Evolutionary conservation across 371 early-diverging fungal species (phyloP).

Genomic region (Actinomortierella wolfii): DNA sequence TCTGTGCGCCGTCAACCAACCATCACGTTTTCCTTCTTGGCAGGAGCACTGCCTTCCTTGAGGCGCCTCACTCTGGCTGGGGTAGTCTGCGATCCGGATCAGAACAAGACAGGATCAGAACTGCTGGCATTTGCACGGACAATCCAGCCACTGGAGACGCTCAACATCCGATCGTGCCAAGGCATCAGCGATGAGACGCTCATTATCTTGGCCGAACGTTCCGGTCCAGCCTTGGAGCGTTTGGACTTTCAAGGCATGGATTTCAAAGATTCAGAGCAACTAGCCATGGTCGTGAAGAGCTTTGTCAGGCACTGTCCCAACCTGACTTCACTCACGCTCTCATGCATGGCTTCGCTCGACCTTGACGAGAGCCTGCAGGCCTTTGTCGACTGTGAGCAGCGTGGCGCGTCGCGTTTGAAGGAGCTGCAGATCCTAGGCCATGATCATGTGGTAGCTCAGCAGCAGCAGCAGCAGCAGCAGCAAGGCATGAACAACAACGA

Average conservation of each 20-base stretch:
- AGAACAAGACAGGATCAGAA: constrained; percentile 42
- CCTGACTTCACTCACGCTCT: constrained; percentile 31
- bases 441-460: constrained; percentile 10
- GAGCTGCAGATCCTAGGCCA: constrained; percentile 42
- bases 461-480: constrained; percentile 16
- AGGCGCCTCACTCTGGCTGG: constrained; percentile 40
- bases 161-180: constrained; percentile 37
- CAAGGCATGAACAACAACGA: not conserved
- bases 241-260: constrained; percentile 38
- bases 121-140: constrained; percentile 28
- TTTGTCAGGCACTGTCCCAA: constrained; percentile 34
- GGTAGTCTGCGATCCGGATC: constrained; percentile 24
- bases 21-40: constrained; percentile 41
- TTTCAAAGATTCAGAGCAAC: constrained; percentile 24
- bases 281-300: constrained; percentile 25
- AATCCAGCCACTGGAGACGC: constrained; percentile 26
- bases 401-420: constrained; percentile 12
- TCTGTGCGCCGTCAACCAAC: constrained; percentile 18
- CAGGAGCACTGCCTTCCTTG: constrained; percentile 26
- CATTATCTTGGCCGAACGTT: constrained; percentile 24
- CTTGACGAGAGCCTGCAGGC: constrained; percentile 33
- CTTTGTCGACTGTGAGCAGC: constrained; percentile 1
- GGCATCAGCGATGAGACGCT: constrained; percentile 31
- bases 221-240: constrained; percentile 11
- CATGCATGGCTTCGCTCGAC: constrained; percentile 20